Evolutionary conservation across 139 green algal genomes (phyloP), one percentile per base, ranked within the genome.

Genomic region (Coccomyxa sp.): DNA sequence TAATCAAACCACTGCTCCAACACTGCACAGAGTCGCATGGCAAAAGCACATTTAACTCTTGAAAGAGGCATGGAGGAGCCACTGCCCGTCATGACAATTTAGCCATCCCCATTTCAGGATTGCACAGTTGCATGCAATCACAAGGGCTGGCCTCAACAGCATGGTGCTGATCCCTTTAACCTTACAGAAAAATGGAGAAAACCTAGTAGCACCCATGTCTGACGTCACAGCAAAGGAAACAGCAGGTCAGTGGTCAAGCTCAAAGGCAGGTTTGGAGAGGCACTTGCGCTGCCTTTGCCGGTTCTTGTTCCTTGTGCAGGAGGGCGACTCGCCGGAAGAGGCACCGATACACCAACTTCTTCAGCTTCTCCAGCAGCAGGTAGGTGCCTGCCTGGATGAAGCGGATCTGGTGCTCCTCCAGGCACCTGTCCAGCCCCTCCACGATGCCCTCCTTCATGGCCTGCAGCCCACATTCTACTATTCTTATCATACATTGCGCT

Each of bases 321-420:
- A 84, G 79, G 45, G 84, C 81, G 81, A 93, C 87, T n/a, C 89
- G 88, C 32, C 89, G 85, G 57, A 96, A 86, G 57, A 96, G 85
- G 13, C 89, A 86, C 45, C 93, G 87, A 74, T 91, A 88, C 28
- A 94, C 92, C 9, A 85, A 84, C 57, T 86, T n/a, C 81, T 91
- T 88, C 76, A 96, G 86, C 89, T 94, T 95, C 82, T 97, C 93
- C 81, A 96, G 82, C 78, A 97, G 74, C 77, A 96, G 87, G 77
- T 93, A 96, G 1, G 90, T 94, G 23, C 93, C 93, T 68, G 86
- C 83, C 71, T 85, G 82, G 58, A 94, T 93, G 84, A 95, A 94
- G 16, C 58, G 28, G 18, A 67, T 83, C 82, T 95, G 86, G 75
- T 92, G 76, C 38, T 32, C 63, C 15, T 79, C 38, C 67, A 96